Base-by-base conservation (phyloP, 139 green algal species). In the Chlorella sp. region DNA sequence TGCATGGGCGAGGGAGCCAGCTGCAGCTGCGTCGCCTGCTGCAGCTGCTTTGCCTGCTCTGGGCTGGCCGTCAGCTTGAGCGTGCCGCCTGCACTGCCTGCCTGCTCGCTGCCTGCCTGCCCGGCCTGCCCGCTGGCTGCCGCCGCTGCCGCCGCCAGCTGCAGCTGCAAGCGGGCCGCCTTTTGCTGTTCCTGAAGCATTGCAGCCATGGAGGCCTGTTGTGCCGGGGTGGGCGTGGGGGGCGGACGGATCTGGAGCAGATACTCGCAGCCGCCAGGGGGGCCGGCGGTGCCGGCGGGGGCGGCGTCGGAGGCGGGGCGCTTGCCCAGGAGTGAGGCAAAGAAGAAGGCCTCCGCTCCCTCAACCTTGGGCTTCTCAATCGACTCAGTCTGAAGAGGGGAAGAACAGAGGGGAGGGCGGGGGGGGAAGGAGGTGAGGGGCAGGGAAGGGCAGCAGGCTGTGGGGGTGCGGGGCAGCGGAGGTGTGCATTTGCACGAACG, bases 241-340 rank as follows among this genome's bases (percentile, higher is more conserved):
- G 87, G 78, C 78, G 87, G 77, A 78, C 76, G 22, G 34, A 89
- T 89, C 34, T 83, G 87, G 40, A 93, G 69, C 79, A 90, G 91
- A 85, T 93, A 93, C 69, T 93, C 88, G 21, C 40, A 89, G 68
- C 69, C 79, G 66, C 76, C 76, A 18, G 75, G 69, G 60, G 37
- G 21, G 19, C 19, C 34, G 37, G 34, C n/a, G 26, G 36, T 82
- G 4, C 36, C 64, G 64, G 21, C 64, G 11, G 64, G 21, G 21
- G 7, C 64, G 64, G 22, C 64, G 11, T 28, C 64, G 64, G 3
- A 75, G 34, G 48, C 60, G 21, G 83, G 68, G 36, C 88, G 66
- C 84, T 85, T 76, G 32, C 37, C 75, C 69, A 92, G 83, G 68
- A 92, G 87, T 18, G 83, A 75, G 14, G 53, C 76, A 22, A 60